Conservation (phyloP, 352 stramenopile species). For the Thalassiosira ordinaria region DNA sequence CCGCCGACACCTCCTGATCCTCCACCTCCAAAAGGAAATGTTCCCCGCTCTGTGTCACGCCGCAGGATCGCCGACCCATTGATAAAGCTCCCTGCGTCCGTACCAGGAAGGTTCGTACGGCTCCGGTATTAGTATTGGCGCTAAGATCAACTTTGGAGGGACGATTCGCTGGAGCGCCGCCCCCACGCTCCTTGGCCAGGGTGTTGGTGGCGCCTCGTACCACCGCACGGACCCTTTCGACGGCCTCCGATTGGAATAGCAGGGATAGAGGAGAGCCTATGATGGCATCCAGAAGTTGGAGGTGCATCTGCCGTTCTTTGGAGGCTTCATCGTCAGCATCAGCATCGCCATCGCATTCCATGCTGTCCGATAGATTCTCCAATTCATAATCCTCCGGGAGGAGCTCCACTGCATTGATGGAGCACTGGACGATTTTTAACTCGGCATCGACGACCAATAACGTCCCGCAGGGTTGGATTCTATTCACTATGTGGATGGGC, state of each 20-base stretch:
- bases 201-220: neutral
- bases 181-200: neutral
- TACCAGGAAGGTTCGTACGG: slow-evolving; percentile 19
- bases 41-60: slow-evolving; percentile 15
- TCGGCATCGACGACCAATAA: slow-evolving; percentile 12
- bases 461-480: slow-evolving; percentile 27
- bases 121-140: neutral
- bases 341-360: neutral
- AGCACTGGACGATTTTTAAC: slow-evolving; percentile 29
- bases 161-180: too few species aligned
- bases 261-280: slow-evolving; percentile 4
- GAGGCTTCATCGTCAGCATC: neutral
- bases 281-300: neutral
- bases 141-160: neutral
- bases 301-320: neutral
- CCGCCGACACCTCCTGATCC: too few species aligned
- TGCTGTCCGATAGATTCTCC: neutral
- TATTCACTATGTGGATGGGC: slow-evolving; percentile 41
- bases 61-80: slow-evolving; percentile 9
- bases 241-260: slow-evolving; percentile 7
- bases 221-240: slow-evolving; percentile 8
- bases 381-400: slow-evolving; percentile 1
- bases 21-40: slow-evolving; percentile 16
- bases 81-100: slow-evolving; percentile 4
- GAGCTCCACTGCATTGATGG: slow-evolving; percentile 22